Evolutionary conservation across 169 alveolate genomes (phyloP), one percentile per base, ranked within the genome.

Genomic region (Plasmodium blacklocki): DNA sequence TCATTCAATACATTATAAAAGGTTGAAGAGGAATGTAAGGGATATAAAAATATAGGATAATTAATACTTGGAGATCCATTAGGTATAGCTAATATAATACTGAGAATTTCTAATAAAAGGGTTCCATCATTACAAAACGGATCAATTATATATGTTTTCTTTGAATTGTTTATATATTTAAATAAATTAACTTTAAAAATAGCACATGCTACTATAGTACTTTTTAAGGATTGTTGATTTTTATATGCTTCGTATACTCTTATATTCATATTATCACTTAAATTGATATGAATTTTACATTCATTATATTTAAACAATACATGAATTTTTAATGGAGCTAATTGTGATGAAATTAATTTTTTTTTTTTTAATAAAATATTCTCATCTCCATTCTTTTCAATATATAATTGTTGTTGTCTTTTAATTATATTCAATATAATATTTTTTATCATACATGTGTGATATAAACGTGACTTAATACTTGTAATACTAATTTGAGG

Each of bases 121-220:
- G 88, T 56, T 4, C 89, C 90, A 59, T 78, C 89, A 88, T 73
- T 60, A 88, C 89, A 70, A 63, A 88, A 71, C n/a, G 87, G 93
- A 23, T 78, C 89, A 18, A 73, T 66, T 12, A 75, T 14, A 75
- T 67, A 73, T 56, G 74, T 15, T 21, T 74, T 29, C 47, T 75
- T 74, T 54, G 45, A 26, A 6, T 83, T 21, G 26, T 88, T 60
- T 32, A 76, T 62, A 43, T 73, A 88, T 62, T 73, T 72, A 8
- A 66, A 59, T 23, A 80, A 21, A 50, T 70, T 67, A 3, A 83
- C 45, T 71, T 70, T 83, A 50, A 83, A 70, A 43, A 43, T 29
- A 21, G 74, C 91, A 0, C 86, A 67, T 56, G 91, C 91, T 12
- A 83, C 47, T 26, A 83, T 83, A 26, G 91, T 83, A 26, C 74